Evolutionary conservation across 495 filamentous ascomycete genomes (phyloP).

Genomic region (Tuber indicum): DNA sequence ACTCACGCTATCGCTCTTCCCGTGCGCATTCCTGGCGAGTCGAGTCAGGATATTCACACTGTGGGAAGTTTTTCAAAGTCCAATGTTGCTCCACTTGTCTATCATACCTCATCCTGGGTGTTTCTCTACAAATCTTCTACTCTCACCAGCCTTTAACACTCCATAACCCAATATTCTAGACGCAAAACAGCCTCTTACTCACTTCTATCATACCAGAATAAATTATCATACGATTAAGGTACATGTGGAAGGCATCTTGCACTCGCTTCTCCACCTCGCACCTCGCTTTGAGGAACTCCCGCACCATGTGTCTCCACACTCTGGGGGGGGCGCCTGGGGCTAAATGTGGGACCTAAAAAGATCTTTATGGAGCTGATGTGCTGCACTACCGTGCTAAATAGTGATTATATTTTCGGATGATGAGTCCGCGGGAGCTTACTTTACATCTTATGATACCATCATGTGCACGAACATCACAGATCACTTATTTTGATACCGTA

Average conservation of each 20-base stretch:
- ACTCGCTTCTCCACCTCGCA: neutral
- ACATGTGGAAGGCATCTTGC: neutral
- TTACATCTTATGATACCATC: neutral
- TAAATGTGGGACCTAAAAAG: neutral
- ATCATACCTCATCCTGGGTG: neutral
- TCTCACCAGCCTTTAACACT: neutral
- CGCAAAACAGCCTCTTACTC: neutral
- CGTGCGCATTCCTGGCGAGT: neutral
- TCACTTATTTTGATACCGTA: neutral
- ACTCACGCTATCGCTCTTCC: neutral
- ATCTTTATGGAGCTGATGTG: neutral
- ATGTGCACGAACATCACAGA: neutral
- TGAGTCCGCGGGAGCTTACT: neutral
- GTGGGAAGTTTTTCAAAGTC: neutral
- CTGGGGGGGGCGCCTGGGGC: neutral
- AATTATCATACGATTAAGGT: neutral
- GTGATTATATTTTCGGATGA: neutral
- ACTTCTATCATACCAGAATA: neutral
- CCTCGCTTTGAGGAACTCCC: neutral
- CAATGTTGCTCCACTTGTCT: too few relatives aligned
- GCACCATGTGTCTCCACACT: neutral
- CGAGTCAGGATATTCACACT: neutral
- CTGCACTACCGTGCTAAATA: neutral
- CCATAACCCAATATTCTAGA: neutral
- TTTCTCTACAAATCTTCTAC: neutral